These are phyloP conservation scores for Cryptococcus floricola DNA, from an alignment of 1,284 basidiomycete species.

Conservation along the genomic window DNA sequence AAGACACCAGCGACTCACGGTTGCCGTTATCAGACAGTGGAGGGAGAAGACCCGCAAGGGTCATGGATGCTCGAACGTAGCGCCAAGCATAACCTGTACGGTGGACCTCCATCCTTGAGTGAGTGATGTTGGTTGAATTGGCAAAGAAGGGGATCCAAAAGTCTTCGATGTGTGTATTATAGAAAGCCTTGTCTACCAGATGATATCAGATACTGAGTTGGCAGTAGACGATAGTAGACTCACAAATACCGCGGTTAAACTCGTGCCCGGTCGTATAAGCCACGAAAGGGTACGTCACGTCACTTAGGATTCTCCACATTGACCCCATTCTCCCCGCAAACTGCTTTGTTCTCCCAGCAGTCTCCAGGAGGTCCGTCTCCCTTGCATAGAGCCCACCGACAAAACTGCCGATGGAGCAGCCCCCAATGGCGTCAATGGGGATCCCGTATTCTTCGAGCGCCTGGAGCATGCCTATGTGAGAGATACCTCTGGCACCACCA, in stretches of 20 bases:
- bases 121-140: slow-evolving; percentile 98
- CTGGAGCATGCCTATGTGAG: slow-evolving; percentile 84
- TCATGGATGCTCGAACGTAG: slow-evolving; percentile 89
- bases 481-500: slow-evolving; percentile 90
- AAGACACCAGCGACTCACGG: slow-evolving; percentile 46
- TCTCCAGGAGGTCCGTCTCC: slow-evolving; percentile 85
- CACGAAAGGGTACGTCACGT: slow-evolving; percentile 94
- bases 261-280: slow-evolving; percentile 98
- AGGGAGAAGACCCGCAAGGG: slow-evolving; percentile 88
- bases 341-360: slow-evolving; percentile 65
- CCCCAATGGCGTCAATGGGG: slow-evolving; percentile 87
- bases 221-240: slow-evolving; percentile 61
- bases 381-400: slow-evolving; percentile 95
- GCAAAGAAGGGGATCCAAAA: slow-evolving; percentile 99
- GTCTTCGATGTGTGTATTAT: slow-evolving; percentile 93
- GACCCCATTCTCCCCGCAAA: slow-evolving; percentile 86
- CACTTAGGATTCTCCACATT: slow-evolving; percentile 89
- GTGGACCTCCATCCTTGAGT: slow-evolving; percentile 95
- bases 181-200: slow-evolving; percentile 58
- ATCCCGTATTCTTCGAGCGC: slow-evolving; percentile 89
- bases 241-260: slow-evolving; percentile 56
- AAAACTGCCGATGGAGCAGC: slow-evolving; percentile 84
- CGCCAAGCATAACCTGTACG: slow-evolving; percentile 88
- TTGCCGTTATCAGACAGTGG: slow-evolving; percentile 92
- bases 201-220: background rate